Evolutionary conservation across 2,329 filamentous ascomycete species (phyloP).

Genomic region (Chaetothyriales sp.): DNA sequence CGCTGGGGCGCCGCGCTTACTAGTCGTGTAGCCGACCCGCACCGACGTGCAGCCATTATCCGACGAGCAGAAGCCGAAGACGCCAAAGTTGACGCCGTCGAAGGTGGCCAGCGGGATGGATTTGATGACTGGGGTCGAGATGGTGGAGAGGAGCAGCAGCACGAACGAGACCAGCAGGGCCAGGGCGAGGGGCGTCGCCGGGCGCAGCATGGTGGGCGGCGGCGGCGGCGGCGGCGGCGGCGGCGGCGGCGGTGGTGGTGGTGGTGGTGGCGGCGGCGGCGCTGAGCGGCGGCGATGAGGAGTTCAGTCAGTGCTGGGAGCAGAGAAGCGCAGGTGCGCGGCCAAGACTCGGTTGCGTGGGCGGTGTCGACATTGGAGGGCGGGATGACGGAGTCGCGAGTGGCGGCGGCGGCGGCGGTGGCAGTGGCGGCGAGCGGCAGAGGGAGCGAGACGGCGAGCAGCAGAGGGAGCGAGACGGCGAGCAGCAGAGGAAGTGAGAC

Average conservation of each 20-base stretch:
- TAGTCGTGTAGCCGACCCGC: slow-evolving; percentile 71
- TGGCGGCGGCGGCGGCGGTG: neutral
- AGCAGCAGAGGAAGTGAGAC: neutral
- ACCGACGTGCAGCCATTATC: slow-evolving; percentile 51
- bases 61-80: slow-evolving; percentile 73
- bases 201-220: slow-evolving; percentile 59
- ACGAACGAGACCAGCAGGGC: slow-evolving; percentile 75
- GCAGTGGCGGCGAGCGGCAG: neutral
- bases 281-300: neutral
- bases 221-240: too few relatives aligned
- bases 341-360: neutral
- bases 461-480: too few relatives aligned
- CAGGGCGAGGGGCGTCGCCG: slow-evolving; percentile 79
- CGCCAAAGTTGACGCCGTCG: slow-evolving; percentile 67
- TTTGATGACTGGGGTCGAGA: slow-evolving; percentile 85
- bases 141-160: slow-evolving; percentile 67
- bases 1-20: slow-evolving; percentile 39
- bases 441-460: neutral
- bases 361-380: neutral
- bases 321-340: neutral
- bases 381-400: neutral
- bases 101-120: slow-evolving; percentile 71
- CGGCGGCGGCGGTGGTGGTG: too few relatives aligned
- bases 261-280: too few relatives aligned
- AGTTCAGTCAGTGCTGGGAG: neutral